Conservation (phyloP, 1,284 basidiomycete genomes). For the Ustilago sp. region DNA sequence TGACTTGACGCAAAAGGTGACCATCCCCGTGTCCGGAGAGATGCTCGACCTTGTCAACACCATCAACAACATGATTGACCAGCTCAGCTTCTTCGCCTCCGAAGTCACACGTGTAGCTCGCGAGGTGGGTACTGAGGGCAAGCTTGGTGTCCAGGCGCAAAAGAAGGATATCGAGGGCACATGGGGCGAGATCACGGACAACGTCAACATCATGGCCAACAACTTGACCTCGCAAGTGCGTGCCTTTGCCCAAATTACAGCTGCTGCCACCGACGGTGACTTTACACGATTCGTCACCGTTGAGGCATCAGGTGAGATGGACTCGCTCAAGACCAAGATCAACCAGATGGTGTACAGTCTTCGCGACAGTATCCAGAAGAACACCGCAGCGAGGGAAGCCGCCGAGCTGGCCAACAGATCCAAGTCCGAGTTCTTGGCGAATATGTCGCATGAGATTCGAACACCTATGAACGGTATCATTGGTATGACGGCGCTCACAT, state of each 20-base stretch:
- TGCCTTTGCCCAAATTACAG: slow-evolving; percentile 98
- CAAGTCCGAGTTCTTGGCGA: slow-evolving; percentile 87
- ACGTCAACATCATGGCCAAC: slow-evolving; percentile 72
- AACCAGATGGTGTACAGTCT: slow-evolving; percentile 99
- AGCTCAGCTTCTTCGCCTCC: slow-evolving; percentile 87
- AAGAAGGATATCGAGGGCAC: slow-evolving; percentile 97
- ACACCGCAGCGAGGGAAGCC: slow-evolving; percentile 95
- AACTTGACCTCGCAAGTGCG: slow-evolving; percentile 98
- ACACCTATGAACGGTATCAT: slow-evolving; percentile 80
- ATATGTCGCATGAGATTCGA: slow-evolving; percentile 70
- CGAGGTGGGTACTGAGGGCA: slow-evolving; percentile 95
- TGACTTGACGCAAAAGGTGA: slow-evolving; percentile 93
- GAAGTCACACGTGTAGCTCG: slow-evolving; percentile 95
- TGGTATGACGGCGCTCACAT: slow-evolving; percentile 97
- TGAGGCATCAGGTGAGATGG: slow-evolving; percentile 98
- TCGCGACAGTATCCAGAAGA: slow-evolving; percentile 97
- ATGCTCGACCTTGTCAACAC: slow-evolving; percentile 89
- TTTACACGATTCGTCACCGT: slow-evolving; percentile 99
- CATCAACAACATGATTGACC: slow-evolving; percentile 71
- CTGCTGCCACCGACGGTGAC: slow-evolving; percentile 98
- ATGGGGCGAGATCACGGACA: slow-evolving; percentile 98
- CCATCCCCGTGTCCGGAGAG: slow-evolving; percentile 91
- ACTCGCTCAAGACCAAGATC: slow-evolving; percentile 98
- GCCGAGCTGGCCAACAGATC: slow-evolving; percentile 91
- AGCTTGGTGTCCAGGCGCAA: slow-evolving; percentile 95